Evolutionary conservation across 495 filamentous ascomycete species (phyloP).

Genomic region (Podospora conica): DNA sequence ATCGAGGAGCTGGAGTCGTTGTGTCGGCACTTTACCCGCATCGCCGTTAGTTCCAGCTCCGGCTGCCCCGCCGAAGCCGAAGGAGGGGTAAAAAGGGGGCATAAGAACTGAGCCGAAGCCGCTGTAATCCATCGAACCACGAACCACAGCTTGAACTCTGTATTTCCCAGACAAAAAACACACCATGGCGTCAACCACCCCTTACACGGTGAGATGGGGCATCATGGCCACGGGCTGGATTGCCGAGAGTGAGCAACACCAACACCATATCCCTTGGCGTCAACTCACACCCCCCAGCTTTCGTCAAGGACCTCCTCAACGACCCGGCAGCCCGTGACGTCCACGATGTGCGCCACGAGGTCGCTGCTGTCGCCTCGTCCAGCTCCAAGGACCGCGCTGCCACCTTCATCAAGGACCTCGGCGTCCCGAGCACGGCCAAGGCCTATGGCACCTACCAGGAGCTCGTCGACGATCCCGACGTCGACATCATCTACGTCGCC

Average conservation of each 20-base stretch:
- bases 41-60: background rate
- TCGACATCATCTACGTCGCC: constrained; percentile 89
- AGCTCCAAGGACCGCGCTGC: constrained; percentile 60
- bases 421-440: constrained; percentile 57
- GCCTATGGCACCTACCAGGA: constrained; percentile 78
- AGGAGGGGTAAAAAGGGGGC: background rate
- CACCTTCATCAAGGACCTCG: constrained; percentile 63
- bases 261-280: background rate
- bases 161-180: background rate
- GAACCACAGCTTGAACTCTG: background rate
- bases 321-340: constrained; percentile 68
- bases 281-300: constrained; percentile 29
- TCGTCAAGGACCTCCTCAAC: constrained; percentile 75
- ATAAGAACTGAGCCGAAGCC: background rate
- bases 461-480: constrained; percentile 65
- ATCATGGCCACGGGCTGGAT: constrained; percentile 82
- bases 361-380: constrained; percentile 79
- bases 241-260: constrained; percentile 52
- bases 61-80: background rate
- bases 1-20: background rate
- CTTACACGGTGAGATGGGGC: constrained; percentile 66
- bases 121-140: background rate
- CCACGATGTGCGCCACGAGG: constrained; percentile 67
- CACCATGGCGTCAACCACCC: constrained; percentile 38
- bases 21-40: background rate